Conservation (phyloP, 306 rosid species). For the Clitoria ternatea region DNA sequence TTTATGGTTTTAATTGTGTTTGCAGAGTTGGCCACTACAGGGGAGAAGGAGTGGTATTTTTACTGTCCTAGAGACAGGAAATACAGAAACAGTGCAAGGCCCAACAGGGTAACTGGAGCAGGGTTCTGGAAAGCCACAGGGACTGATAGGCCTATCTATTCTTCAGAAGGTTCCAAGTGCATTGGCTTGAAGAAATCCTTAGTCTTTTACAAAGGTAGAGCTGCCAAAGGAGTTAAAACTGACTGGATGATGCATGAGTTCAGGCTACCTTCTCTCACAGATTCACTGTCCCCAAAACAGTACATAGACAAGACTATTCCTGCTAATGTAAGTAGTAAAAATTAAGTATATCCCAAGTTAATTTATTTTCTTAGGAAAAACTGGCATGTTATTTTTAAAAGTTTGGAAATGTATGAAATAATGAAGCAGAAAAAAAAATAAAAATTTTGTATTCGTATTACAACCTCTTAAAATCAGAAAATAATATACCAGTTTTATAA, state of each 20-base stretch:
- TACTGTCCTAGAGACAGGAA: slow-evolving; percentile 93
- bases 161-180: slow-evolving; percentile 78
- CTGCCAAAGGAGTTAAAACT: slow-evolving; percentile 83
- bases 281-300: slow-evolving; percentile 45
- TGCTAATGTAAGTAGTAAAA: slow-evolving; percentile 45
- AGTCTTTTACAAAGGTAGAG: slow-evolving; percentile 90
- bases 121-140: slow-evolving; percentile 99
- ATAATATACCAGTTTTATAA: too few species aligned
- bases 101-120: slow-evolving; percentile 85
- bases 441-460: too few species aligned
- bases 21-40: slow-evolving; percentile 68
- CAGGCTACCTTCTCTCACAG: slow-evolving; percentile 66
- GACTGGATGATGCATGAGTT: slow-evolving; percentile 99
- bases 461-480: too few species aligned
- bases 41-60: slow-evolving; percentile 94
- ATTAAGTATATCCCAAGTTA: neutral
- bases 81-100: slow-evolving; percentile 91
- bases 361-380: neutral
- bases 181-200: slow-evolving; percentile 91
- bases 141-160: slow-evolving; percentile 80
- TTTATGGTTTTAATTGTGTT: neutral
- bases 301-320: slow-evolving; percentile 56
- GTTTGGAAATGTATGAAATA: too few species aligned
- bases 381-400: too few species aligned
- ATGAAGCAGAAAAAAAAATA: too few species aligned